Percentiles rank a stretch among this genome's conserved stretches.
These are phyloP conservation scores for Dioscorea alata DNA, from an alignment of 106 monocot genomes.

Conservation along the genomic window DNA sequence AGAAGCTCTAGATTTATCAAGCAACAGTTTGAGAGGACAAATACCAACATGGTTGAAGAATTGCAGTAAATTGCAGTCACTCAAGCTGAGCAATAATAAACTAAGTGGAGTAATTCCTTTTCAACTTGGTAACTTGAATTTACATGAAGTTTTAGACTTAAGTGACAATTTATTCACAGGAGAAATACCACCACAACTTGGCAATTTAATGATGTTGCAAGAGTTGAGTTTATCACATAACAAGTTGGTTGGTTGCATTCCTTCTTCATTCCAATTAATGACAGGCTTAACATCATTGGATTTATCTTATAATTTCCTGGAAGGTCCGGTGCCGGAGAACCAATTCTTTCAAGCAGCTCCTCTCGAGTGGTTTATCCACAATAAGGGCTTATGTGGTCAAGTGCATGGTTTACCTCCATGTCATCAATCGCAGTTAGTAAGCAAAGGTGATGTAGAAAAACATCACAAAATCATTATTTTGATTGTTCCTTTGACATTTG, in stretches of 20 bases:
- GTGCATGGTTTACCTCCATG: conserved; percentile 17
- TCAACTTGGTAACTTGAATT: conserved; percentile 14
- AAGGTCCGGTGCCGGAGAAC: conserved; percentile 11
- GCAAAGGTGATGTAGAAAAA: neutral
- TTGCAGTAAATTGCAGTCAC: neutral
- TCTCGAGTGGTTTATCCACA: conserved; percentile 10
- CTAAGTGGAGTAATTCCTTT: conserved; percentile 16
- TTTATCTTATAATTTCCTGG: conserved; percentile 22
- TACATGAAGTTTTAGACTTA: conserved; percentile 16
- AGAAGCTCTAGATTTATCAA: conserved; percentile 8
- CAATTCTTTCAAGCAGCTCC: conserved; percentile 14
- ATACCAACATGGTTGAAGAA: conserved; percentile 10
- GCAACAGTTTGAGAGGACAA: neutral
- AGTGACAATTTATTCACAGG: conserved; percentile 16
- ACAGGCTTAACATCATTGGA: conserved; percentile 7
- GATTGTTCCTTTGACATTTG: neutral
- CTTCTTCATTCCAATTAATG: conserved; percentile 11
- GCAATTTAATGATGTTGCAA: neutral
- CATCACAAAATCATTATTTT: neutral
- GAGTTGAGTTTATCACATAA: conserved; percentile 23
- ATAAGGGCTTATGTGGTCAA: conserved; percentile 25
- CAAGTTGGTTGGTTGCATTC: conserved; percentile 14
- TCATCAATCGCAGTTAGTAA: neutral
- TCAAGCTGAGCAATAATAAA: conserved; percentile 11
- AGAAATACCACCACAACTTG: conserved; percentile 9